Evolutionary conservation across 1,139 yeast species (phyloP), one percentile per base, ranked within the genome.

Genomic region (Hansenula lynferdii): DNA sequence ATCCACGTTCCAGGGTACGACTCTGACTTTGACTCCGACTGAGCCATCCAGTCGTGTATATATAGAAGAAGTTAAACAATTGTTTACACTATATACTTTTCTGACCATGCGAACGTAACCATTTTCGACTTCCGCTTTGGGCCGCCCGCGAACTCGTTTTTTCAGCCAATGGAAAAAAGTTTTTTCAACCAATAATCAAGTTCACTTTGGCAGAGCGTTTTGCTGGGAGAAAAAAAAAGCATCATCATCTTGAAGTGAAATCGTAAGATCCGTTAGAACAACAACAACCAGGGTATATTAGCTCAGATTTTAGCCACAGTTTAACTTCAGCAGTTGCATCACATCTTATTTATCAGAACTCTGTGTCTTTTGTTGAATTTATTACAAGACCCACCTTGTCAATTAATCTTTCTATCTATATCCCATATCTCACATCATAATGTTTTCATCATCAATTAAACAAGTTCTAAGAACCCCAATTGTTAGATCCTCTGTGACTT

Each of bases 381-480:
- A n/a, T n/a, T n/a, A n/a, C n/a, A n/a, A n/a, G n/a, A n/a, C n/a
- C n/a, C n/a, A n/a, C n/a, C n/a, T n/a, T n/a, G n/a, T n/a, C n/a
- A n/a, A n/a, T n/a, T n/a, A n/a, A n/a, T n/a, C n/a, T n/a, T n/a
- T n/a, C n/a, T n/a, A n/a, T n/a, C n/a, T n/a, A n/a, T n/a, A n/a
- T n/a, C n/a, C n/a, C n/a, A n/a, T n/a, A n/a, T n/a, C n/a, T n/a
- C n/a, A 17, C 18, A 22, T 22, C 18, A 22, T 14, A 15, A 33
- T 33, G 35, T 33, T 33, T 14, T 33, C 35, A 3, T 33, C 35
- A 19, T 33, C 35, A 33, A 19, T 49, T 57, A 61, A 54, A 58
- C 51, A 47, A 49, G 54, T 44, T 36, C 45, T 45, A 18, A 43
- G 42, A 48, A 39, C 57, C 37, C 65, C 62, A 48, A 48, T 49